Percentiles rank a stretch among this genome's conserved stretches.
phyloP scores from a whole-genome alignment of 441 rosid genomes.

The Gossypium davidsonii region DNA sequence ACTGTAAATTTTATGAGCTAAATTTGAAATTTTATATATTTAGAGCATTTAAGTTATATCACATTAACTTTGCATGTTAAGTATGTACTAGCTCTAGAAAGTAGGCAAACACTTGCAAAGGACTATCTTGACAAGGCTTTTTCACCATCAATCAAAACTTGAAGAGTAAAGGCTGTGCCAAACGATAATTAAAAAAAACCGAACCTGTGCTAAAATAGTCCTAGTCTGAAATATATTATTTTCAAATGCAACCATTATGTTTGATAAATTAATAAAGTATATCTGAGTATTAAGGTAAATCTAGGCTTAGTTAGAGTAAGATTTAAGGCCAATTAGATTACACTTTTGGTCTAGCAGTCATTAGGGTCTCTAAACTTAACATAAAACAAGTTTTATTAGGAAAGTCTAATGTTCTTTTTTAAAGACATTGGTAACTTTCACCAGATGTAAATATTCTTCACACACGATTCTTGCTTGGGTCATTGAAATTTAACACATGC shows the following conservation, averaged over 20 bases:
- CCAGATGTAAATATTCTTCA: not conserved
- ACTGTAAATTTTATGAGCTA: not conserved
- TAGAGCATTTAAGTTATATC: not conserved
- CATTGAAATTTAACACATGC: not conserved
- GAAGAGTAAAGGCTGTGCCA: not conserved
- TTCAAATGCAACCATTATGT: not conserved
- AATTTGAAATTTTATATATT: not conserved
- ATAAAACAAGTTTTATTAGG: not conserved
- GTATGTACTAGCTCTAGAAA: not conserved
- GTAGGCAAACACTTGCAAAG: not conserved
- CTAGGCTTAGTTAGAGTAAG: not conserved
- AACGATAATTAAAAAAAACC: not conserved
- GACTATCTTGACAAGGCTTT: not conserved
- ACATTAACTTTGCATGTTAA: not conserved
- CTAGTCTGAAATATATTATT: not conserved
- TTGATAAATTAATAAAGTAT: not conserved
- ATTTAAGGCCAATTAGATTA: not conserved
- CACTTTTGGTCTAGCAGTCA: not conserved
- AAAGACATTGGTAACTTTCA: not conserved
- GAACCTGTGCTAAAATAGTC: not conserved
- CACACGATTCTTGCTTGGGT: not conserved
- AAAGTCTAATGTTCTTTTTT: not conserved
- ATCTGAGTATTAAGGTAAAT: slow-evolving; percentile 2
- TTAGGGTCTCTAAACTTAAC: not conserved
- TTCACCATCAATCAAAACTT: not conserved